Evolutionary conservation across 495 filamentous ascomycete species (phyloP), one percentile per base, ranked within the genome.

Genomic region (Aspergillus kassunensis): DNA sequence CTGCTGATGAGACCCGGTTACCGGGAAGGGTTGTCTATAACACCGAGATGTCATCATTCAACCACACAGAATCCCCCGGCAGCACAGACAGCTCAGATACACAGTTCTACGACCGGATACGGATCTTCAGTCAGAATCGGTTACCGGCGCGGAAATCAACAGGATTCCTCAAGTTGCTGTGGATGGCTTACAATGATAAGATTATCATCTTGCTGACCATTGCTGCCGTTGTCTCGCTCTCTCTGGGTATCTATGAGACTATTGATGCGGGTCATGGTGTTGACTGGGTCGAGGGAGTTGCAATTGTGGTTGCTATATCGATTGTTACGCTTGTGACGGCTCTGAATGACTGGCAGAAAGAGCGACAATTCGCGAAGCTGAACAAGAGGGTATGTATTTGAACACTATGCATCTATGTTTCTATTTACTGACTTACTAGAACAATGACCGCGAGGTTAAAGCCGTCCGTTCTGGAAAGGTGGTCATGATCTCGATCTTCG

Each of bases 171-270:
- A 78, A 84, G 58, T 57, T 92, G 29, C 84, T 91, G 62, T 95
- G 89, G 89, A 84, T 86, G 60, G 89, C 88, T 8, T 91, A 90
- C 63, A 89, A 92, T 60, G 89, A 95, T 69, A 89, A 89, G 54
- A 87, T 95, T 18, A 73, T 95, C 45, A 86, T 92, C 15, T 69
- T 90, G 15, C 71, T 90, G 44, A 87, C 85, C 11, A 73, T 80
- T 29, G 88, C 87, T n/a, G 88, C 86, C 9, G 65, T 88, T 27
- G 72, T 90, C 16, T 89, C 85, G 3, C 74, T 90, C 44, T 85
- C 80, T 29, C 69, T 90, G 42, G 88, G 87, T 16, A 74, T 90
- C 3, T 90, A 90, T 59, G 83, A 89, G 66, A 70, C 71, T 0
- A 56, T 75, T 0, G 70, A 69, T 6, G 67, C 64, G 31, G 73